Percentiles rank a stretch among this genome's conserved stretches.
Evolutionary conservation across 805 yeast species (phyloP).

Genomic region (Myxozyma neotropica): DNA sequence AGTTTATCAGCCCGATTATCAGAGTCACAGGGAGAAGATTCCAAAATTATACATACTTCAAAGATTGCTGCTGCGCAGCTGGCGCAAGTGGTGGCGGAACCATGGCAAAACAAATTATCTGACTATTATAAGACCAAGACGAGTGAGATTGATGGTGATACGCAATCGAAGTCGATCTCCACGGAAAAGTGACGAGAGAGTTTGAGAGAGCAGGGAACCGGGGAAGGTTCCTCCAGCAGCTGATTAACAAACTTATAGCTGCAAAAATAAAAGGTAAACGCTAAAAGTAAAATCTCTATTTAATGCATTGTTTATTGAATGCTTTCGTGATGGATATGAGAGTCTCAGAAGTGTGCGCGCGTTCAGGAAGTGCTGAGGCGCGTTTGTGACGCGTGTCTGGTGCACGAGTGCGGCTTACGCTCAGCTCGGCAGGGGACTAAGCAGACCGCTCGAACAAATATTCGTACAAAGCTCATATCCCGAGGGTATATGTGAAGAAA

Average conservation of each 20-base stretch:
- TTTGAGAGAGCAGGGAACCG: not conserved
- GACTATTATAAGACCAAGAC: no score
- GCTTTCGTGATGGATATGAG: not conserved
- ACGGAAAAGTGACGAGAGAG: no score
- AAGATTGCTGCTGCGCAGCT: constrained; percentile 6
- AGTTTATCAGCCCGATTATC: not conserved
- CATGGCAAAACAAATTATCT: not conserved
- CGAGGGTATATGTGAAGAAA: not conserved
- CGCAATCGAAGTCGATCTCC: no score
- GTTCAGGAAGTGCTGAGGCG: not conserved
- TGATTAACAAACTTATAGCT: not conserved
- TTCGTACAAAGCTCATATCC: no score
- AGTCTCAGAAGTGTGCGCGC: not conserved
- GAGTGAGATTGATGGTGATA: not conserved
- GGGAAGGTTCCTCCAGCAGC: not conserved
- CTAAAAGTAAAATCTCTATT: no score
- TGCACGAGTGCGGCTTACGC: not conserved
- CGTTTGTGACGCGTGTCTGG: not conserved
- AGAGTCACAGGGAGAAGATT: no score
- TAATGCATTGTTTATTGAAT: not conserved
- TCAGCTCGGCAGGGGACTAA: no score
- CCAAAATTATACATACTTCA: not conserved
- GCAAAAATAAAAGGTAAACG: not conserved
- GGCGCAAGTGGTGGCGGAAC: not conserved
- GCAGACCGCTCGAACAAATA: no score